These are phyloP conservation scores for Vararia minispora DNA, from an alignment of 768 basidiomycete species.

Conservation along the genomic window DNA sequence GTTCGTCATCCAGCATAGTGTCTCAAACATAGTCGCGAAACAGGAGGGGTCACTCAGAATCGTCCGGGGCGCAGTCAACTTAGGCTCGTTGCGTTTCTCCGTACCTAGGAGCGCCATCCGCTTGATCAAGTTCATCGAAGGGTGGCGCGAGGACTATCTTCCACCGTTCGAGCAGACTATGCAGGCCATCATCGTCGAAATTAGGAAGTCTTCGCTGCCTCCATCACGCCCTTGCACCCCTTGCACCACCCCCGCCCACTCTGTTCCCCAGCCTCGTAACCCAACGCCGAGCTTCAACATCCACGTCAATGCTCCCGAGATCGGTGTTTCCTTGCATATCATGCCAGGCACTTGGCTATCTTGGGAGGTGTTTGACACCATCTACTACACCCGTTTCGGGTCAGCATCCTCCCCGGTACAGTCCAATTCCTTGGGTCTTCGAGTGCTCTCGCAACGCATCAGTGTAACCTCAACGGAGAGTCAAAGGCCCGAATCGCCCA, in stretches of 20 bases:
- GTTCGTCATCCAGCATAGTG: conserved; percentile 35
- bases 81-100: conserved; percentile 37
- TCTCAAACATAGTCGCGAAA: conserved; percentile 33
- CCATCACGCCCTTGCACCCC: conserved; percentile 9
- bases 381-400: conserved; percentile 30
- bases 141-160: conserved; percentile 74
- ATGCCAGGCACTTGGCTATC: conserved; percentile 86
- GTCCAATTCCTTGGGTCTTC: conserved; percentile 47
- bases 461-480: conserved; percentile 37
- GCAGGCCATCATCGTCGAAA: conserved; percentile 53
- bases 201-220: conserved; percentile 32
- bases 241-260: conserved; percentile 14
- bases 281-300: conserved; percentile 1
- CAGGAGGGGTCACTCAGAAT: conserved; percentile 32
- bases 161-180: conserved; percentile 62
- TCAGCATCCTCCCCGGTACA: conserved; percentile 23
- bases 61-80: conserved; percentile 31
- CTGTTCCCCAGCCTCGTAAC: conserved; percentile 12
- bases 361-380: conserved; percentile 48
- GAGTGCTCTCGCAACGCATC: conserved; percentile 49
- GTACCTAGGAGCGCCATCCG: conserved; percentile 77
- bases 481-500: conserved; percentile 25
- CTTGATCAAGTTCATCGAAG: conserved; percentile 66
- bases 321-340: conserved; percentile 61
- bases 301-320: background rate